Evolutionary conservation across 495 filamentous ascomycete genomes (phyloP).

Genomic region (Penicillium pancosmium): DNA sequence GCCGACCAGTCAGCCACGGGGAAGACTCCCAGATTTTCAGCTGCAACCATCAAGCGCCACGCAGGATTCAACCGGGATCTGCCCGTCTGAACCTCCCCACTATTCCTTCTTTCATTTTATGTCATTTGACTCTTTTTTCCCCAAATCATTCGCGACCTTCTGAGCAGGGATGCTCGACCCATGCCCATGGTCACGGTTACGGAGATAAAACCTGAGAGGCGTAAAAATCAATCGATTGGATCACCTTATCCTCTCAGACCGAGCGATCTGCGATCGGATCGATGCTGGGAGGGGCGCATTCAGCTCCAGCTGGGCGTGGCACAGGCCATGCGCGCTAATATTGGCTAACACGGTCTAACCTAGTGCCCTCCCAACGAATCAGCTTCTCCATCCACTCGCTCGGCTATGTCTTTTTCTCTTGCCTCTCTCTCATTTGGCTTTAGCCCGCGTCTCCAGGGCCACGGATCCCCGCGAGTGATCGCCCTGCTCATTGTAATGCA

Average conservation of each 20-base stretch:
- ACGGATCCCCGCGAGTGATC: conserved; percentile 24
- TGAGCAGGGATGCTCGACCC: conserved; percentile 9
- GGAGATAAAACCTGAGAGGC: conserved; percentile 11
- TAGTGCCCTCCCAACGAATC: conserved; percentile 18
- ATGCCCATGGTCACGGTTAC: conserved; percentile 15
- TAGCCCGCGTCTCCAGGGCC: conserved; percentile 6
- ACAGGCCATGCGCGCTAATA: conserved; percentile 21
- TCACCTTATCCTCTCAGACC: not conserved
- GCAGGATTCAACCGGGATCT: conserved; percentile 12
- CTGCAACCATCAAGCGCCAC: conserved; percentile 39
- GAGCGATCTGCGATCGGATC: conserved; percentile 13
- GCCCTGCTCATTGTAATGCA: not conserved
- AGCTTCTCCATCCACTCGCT: conserved; percentile 6
- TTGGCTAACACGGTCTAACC: not conserved
- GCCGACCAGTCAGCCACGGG: conserved; percentile 21
- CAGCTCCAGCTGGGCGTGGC: conserved; percentile 21
- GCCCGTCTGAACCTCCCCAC: conserved; percentile 5
- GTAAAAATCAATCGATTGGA: conserved; percentile 12
- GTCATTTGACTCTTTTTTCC: not conserved
- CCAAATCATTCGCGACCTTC: not conserved
- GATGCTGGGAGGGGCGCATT: not conserved
- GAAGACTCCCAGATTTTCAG: conserved; percentile 29
- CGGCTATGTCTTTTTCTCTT: conserved; percentile 17
- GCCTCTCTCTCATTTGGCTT: conserved; percentile 7
- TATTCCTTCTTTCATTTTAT: not conserved